A percentile compares a stretch with the other conserved stretches of the same genome.
Evolutionary conservation across 768 basidiomycete genomes (phyloP).

Genomic region (Kwoniella bestiolae): DNA sequence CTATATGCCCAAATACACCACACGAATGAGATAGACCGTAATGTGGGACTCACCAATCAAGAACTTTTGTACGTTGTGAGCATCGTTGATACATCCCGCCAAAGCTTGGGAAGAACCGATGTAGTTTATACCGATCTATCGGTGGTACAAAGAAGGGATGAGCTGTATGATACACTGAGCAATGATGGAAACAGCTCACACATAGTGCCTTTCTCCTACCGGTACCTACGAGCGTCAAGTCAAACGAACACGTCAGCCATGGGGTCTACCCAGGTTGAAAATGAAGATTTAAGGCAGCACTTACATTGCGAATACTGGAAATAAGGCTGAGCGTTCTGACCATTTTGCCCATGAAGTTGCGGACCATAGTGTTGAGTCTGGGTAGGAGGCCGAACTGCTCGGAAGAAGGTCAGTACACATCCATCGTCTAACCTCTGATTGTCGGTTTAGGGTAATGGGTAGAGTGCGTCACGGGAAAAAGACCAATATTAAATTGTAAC

Average conservation of each 20-base stretch:
- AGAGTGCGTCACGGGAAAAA: no score
- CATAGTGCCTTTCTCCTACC: slow-evolving; percentile 87
- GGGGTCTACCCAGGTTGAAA: no score
- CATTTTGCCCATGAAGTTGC: slow-evolving; percentile 59
- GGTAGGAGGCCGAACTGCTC: slow-evolving; percentile 57
- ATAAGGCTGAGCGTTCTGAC: slow-evolving; percentile 63
- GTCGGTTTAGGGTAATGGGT: no score
- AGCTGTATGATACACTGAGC: not conserved
- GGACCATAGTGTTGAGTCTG: slow-evolving; percentile 70
- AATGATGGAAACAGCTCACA: slow-evolving; percentile 60
- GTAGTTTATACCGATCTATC: slow-evolving; percentile 83
- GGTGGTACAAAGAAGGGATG: not conserved
- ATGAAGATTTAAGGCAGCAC: no score
- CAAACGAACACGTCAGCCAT: no score
- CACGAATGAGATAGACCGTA: no score
- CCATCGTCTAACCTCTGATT: no score
- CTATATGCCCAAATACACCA: no score
- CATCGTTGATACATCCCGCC: slow-evolving; percentile 90
- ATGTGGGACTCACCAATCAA: slow-evolving; percentile 60
- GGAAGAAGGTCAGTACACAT: no score
- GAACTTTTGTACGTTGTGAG: slow-evolving; percentile 77
- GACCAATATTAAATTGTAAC: no score
- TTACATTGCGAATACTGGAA: slow-evolving; percentile 87
- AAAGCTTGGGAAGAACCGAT: slow-evolving; percentile 69
- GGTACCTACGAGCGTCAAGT: slow-evolving; percentile 54